phyloP scores from a whole-genome alignment of 1,139 yeast genomes.

The Geotrichum australiense region DNA sequence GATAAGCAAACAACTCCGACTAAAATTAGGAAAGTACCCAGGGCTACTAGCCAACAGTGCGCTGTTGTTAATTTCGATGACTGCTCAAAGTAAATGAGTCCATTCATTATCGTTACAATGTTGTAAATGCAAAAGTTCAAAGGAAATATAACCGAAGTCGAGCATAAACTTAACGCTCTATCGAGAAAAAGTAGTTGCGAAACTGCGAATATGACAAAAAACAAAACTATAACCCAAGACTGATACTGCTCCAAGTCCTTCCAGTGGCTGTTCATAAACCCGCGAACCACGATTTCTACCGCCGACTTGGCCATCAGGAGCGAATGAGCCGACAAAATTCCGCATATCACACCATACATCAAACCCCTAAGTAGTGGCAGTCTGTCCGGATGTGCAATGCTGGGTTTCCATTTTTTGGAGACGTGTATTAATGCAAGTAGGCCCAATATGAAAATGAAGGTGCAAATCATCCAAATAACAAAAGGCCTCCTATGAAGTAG shows the following conservation, averaged over 20 bases:
- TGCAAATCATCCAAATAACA: conserved; percentile 41
- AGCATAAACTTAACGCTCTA: conserved; percentile 61
- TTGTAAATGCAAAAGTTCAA: conserved; percentile 81
- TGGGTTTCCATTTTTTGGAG: conserved; percentile 13
- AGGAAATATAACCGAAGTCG: conserved; percentile 78
- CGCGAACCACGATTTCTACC: conserved; percentile 52
- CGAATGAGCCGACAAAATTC: conserved; percentile 79
- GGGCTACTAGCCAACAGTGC: conserved; percentile 41
- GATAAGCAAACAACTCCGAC: conserved; percentile 51
- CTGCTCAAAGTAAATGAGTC: conserved; percentile 56
- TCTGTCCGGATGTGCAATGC: conserved; percentile 12
- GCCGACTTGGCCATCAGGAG: conserved; percentile 77
- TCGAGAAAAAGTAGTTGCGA: conserved; percentile 69
- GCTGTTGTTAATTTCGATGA: conserved; percentile 36
- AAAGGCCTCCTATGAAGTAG: conserved; percentile 40
- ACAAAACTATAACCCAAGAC: conserved; percentile 45
- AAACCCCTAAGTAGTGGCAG: conserved; percentile 40
- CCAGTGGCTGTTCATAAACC: conserved; percentile 29
- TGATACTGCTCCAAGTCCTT: conserved; percentile 34
- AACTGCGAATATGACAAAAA: conserved; percentile 64
- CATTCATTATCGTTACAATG: conserved; percentile 65
- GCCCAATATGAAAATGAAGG: conserved; percentile 29
- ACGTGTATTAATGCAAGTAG: conserved; percentile 26
- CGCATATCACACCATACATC: conserved; percentile 63
- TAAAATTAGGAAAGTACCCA: conserved; percentile 47